Percentiles rank a stretch among this genome's conserved stretches.
Evolutionary conservation across 345 rosid genomes (phyloP).

Genomic region (Aethionema arabicum): DNA sequence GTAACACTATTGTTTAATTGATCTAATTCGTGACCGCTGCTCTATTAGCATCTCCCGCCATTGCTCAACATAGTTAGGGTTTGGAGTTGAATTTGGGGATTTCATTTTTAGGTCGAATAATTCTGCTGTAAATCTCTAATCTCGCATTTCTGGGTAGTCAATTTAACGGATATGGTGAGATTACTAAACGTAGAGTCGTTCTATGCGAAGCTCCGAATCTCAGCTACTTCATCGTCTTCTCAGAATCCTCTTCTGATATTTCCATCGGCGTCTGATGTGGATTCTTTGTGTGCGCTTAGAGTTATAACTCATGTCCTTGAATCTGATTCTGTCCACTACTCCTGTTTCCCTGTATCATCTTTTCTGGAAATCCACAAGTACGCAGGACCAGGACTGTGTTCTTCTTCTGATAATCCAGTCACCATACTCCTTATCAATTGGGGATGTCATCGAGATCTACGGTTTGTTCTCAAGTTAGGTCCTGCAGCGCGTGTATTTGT

Average conservation of each 20-base stretch:
- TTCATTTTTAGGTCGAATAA: no score
- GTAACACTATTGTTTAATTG: background rate
- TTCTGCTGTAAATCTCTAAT: background rate
- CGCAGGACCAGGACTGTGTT: conserved; percentile 55
- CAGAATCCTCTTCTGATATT: conserved; percentile 73
- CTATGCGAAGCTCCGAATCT: conserved; percentile 69
- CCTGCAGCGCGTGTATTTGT: conserved; percentile 65
- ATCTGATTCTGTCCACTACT: conserved; percentile 86
- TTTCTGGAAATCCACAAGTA: conserved; percentile 75
- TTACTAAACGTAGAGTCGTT: conserved; percentile 64
- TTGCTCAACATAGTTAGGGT: conserved; percentile 19
- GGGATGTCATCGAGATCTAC: conserved; percentile 91
- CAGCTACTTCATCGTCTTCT: conserved; percentile 52
- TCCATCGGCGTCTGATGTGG: conserved; percentile 92
- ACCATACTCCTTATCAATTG: conserved; percentile 76
- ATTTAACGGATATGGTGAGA: conserved; percentile 61
- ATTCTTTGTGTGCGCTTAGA: conserved; percentile 85
- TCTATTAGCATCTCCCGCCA: background rate
- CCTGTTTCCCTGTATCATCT: conserved; percentile 93
- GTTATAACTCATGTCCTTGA: conserved; percentile 76
- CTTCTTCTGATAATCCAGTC: conserved; percentile 49
- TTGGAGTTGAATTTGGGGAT: background rate
- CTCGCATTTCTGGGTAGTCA: background rate
- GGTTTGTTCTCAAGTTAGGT: conserved; percentile 54
- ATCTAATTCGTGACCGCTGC: conserved; percentile 4